Base-by-base conservation (phyloP, 306 rosid genomes). In the Prunus mongolica region DNA sequence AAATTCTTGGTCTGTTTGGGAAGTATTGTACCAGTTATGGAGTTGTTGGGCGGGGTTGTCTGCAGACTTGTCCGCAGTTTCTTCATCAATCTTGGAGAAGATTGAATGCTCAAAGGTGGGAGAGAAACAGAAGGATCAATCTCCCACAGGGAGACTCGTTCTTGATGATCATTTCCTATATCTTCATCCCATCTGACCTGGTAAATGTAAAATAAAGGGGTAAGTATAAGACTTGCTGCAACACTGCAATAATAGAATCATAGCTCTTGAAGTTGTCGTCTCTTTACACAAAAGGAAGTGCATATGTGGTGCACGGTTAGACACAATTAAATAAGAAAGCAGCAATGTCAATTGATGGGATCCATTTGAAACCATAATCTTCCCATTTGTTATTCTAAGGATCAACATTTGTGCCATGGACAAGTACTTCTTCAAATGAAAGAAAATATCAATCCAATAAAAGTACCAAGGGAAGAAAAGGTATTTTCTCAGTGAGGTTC, bases 151-250 rank as follows among this genome's bases (percentile, higher is more conserved):
- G 96, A 94, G 73, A 94, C 91, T 71, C 89, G 87, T 72, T 90
- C 96, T 83, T 85, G 91, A 81, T 85, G 90, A 82, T 83, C 88
- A 79, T 71, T 84, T 56, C 82, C 88, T 12, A 86, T 79, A 81
- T 89, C 92, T 71, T 94, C 97, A 85, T 94, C 97, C 98, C 97
- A 90, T 74, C 93, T 84, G 41, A 94, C 95, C 98, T 94, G 90
- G 84, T 72, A 65, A 47, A 79, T 34, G 51, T 73, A 79, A 79
- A 78, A 49, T 16, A 71, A 70, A 58, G 84, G 82, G 74, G 52
- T 76, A 28, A 56, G 19, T 80, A 76, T 63, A 30, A 25, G 62
- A 83, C 32, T 14, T 61, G n/a, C 65, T 30, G 63, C 30, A 70
- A 69, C 68, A 69, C 69, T 8, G 19, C 34, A 22, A 22, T 38